Conservation (phyloP, 1,284 basidiomycete genomes). For the Cryptococcus hybrid region DNA sequence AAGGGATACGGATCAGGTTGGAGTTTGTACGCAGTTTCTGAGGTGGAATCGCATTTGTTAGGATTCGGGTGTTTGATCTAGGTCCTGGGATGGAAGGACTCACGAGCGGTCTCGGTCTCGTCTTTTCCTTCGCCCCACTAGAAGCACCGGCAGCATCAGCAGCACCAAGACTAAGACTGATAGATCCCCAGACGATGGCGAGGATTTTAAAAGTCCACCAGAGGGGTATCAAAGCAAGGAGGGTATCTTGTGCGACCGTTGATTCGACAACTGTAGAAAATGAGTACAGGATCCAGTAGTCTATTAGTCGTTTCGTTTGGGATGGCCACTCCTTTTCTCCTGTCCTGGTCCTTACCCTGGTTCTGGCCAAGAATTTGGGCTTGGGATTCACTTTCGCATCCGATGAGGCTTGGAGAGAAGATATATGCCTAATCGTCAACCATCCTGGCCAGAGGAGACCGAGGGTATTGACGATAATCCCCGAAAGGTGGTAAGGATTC, state of each 20-base stretch:
- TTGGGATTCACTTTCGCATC: background rate
- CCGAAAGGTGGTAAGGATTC: conserved; percentile 11
- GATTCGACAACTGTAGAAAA: conserved; percentile 5
- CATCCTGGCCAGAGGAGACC: background rate
- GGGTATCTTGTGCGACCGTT: background rate
- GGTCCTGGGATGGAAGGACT: background rate
- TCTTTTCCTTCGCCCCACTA: background rate
- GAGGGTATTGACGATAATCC: conserved; percentile 4
- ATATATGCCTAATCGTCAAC: background rate
- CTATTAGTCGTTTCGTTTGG: background rate
- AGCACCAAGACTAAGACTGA: background rate
- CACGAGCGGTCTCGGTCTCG: conserved; percentile 11
- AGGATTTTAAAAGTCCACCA: conserved; percentile 9
- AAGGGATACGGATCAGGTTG: background rate
- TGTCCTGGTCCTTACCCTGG: background rate
- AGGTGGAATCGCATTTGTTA: background rate
- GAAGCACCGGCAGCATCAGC: background rate
- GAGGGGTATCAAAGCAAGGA: conserved; percentile 7
- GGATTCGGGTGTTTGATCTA: background rate
- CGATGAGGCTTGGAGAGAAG: background rate
- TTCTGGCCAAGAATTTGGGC: background rate
- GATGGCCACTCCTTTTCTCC: background rate
- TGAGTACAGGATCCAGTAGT: conserved; percentile 13
- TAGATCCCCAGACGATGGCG: conserved; percentile 5
- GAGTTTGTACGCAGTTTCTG: background rate